These are phyloP conservation scores for Novymonas esmeraldas DNA, from an alignment of 208 protist species.

Conservation along the genomic window DNA sequence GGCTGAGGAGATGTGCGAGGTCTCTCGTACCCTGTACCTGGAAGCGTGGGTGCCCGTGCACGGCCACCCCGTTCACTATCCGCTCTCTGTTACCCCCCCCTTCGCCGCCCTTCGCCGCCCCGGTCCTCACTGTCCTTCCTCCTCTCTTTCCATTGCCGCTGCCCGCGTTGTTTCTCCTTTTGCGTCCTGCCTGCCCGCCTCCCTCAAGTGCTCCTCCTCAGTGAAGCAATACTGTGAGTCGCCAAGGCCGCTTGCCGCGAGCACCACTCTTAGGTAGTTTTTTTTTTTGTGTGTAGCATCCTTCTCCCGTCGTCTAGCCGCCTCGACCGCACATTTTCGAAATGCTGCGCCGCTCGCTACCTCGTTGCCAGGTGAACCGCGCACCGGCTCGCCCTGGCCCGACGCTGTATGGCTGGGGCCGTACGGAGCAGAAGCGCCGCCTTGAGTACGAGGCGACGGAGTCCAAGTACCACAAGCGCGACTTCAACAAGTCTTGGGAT, in stretches of 20 bases:
- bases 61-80: no score
- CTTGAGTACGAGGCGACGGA: conserved; percentile 92
- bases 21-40: no score
- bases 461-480: conserved; percentile 91
- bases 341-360: conserved; percentile 81
- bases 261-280: not conserved
- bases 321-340: conserved; percentile 3
- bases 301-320: not conserved
- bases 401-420: conserved; percentile 90
- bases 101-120: no score
- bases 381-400: conserved; percentile 83
- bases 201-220: not conserved
- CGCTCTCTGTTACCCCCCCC: no score
- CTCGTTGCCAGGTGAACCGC: conserved; percentile 75
- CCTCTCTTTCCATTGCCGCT: not conserved
- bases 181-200: not conserved
- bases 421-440: conserved; percentile 90
- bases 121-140: not conserved
- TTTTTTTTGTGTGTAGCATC: not conserved
- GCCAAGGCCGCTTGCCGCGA: no score
- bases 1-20: no score
- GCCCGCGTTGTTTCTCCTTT: not conserved
- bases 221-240: not conserved
- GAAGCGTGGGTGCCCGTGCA: no score
- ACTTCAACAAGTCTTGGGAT: conserved; percentile 93